A percentile compares a stretch with the other conserved stretches of the same genome.
Conservation (phyloP, 192 early-diverging fungal genomes). For the Kappamyces sp. region DNA sequence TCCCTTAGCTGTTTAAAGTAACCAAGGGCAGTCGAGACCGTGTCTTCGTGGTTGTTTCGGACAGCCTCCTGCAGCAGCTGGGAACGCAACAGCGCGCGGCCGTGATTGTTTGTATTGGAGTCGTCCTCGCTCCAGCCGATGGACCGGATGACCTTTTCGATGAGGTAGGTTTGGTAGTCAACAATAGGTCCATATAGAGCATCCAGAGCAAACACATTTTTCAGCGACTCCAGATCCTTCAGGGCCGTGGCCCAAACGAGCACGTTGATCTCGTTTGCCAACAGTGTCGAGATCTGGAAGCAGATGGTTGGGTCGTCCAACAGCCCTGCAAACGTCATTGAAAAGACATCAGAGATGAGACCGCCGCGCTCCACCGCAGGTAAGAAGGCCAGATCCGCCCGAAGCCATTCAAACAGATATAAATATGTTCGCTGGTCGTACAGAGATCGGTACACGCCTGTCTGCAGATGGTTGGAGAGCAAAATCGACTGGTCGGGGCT, state of each 20-base stretch:
- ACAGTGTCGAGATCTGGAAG: constrained; percentile 10
- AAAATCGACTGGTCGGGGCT: not conserved
- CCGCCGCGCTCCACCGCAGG: constrained; percentile 24
- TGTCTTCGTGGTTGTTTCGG: constrained; percentile 8
- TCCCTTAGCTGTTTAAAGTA: constrained; percentile 20
- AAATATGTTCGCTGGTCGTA: constrained; percentile 4
- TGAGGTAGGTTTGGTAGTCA: constrained; percentile 5
- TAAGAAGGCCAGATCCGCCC: constrained; percentile 4
- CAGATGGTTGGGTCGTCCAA: constrained; percentile 3
- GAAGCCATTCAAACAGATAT: constrained; percentile 12
- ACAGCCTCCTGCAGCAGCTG: constrained; percentile 23
- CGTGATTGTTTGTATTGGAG: constrained; percentile 12
- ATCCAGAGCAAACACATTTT: constrained; percentile 11
- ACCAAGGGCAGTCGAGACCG: constrained; percentile 15
- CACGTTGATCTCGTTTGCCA: constrained; percentile 17
- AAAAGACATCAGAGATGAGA: constrained; percentile 18
- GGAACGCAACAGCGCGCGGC: constrained; percentile 18
- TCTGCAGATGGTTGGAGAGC: constrained; percentile 3
- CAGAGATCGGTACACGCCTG: constrained; percentile 10
- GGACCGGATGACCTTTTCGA: constrained; percentile 7
- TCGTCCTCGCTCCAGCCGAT: constrained; percentile 20
- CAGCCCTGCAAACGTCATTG: constrained; percentile 11
- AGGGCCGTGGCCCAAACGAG: constrained; percentile 25
- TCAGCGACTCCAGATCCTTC: constrained; percentile 11
- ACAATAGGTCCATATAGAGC: constrained; percentile 15